Conservation (phyloP, 192 early-diverging fungal genomes). For the Backusella circina region DNA sequence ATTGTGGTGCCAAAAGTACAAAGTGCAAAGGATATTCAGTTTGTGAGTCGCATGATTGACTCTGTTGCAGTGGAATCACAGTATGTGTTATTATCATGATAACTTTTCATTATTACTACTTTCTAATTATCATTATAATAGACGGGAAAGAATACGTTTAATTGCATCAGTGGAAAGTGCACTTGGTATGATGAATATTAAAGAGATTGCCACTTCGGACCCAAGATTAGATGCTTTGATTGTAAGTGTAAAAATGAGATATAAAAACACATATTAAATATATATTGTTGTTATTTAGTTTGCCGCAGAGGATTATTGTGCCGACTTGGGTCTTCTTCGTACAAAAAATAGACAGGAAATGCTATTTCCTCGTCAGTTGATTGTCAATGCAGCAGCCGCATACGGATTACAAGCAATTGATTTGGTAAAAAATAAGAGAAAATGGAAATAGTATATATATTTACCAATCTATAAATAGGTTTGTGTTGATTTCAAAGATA, state of each 20-base stretch:
- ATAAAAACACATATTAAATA: background rate
- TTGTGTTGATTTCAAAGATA: conserved; percentile 83
- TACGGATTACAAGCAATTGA: conserved; percentile 91
- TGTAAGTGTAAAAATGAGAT: conserved; percentile 32
- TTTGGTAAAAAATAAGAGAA: conserved; percentile 49
- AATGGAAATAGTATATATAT: background rate
- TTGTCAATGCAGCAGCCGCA: conserved; percentile 80
- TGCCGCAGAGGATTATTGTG: conserved; percentile 96
- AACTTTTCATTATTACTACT: no score
- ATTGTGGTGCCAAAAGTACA: conserved; percentile 92
- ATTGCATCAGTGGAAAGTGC: conserved; percentile 91
- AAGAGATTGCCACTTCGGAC: conserved; percentile 74
- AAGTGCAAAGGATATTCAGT: conserved; percentile 68
- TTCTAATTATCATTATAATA: conserved; percentile 18
- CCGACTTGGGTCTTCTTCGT: conserved; percentile 78
- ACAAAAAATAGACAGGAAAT: conserved; percentile 73
- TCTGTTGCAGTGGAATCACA: conserved; percentile 59
- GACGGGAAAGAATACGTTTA: conserved; percentile 66
- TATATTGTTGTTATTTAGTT: conserved; percentile 37
- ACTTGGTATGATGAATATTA: conserved; percentile 80
- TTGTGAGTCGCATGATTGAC: conserved; percentile 73
- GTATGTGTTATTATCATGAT: conserved; percentile 27
- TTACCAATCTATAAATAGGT: conserved; percentile 41
- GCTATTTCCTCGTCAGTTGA: conserved; percentile 72
- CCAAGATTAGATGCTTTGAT: conserved; percentile 78